These are phyloP conservation scores for Xerocomus brunneocitrinus DNA, from an alignment of 768 basidiomycete genomes.

Conservation along the genomic window DNA sequence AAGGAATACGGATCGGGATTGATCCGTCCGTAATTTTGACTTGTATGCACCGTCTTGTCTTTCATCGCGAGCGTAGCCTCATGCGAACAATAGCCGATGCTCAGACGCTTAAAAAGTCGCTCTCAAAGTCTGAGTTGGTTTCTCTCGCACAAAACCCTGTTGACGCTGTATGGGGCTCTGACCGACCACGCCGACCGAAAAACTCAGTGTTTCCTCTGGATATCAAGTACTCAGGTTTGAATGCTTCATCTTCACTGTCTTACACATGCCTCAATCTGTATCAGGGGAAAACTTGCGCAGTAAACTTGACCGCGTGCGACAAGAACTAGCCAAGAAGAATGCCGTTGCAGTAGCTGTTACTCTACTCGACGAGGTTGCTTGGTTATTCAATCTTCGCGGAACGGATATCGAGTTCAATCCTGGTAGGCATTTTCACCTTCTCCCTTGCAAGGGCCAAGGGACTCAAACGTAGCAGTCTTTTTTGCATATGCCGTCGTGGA, in stretches of 20 bases:
- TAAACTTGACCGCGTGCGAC: constrained; percentile 66
- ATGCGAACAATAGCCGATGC: constrained; percentile 51
- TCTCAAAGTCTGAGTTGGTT: constrained; percentile 61
- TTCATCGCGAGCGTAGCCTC: constrained; percentile 1
- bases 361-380: constrained; percentile 93
- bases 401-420: constrained; percentile 90
- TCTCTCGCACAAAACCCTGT: constrained; percentile 69
- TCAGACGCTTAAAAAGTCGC: constrained; percentile 51
- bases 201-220: constrained; percentile 66
- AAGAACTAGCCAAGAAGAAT: constrained; percentile 56
- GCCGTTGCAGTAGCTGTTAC: constrained; percentile 67
- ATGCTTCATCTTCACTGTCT: not conserved
- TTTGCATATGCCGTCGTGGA: constrained; percentile 87
- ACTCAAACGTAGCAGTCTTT: constrained; percentile 54
- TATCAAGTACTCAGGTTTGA: constrained; percentile 66
- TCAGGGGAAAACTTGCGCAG: constrained; percentile 55
- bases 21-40: constrained; percentile 75
- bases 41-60: constrained; percentile 35
- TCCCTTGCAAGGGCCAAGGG: not conserved
- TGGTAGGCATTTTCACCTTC: constrained; percentile 31
- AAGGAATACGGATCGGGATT: constrained; percentile 68
- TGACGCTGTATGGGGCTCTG: constrained; percentile 67
- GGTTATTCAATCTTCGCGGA: constrained; percentile 90
- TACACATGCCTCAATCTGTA: not conserved
- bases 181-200: constrained; percentile 64